Percentiles rank a stretch among this genome's conserved stretches.
Evolutionary conservation across 495 filamentous ascomycete species (phyloP).

Genomic region (Niebla homalea): DNA sequence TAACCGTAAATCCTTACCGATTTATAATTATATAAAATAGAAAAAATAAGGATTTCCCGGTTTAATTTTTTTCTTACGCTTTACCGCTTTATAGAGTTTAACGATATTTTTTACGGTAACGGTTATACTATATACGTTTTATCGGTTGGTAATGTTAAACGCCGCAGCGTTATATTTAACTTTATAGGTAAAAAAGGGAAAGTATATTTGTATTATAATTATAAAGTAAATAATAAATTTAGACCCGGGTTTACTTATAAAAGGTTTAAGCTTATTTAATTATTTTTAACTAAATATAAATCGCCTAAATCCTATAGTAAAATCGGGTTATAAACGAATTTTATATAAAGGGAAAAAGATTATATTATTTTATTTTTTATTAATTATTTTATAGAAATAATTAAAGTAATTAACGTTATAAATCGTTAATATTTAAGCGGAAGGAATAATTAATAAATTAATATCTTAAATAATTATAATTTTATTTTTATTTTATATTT

Average conservation of each 20-base stretch:
- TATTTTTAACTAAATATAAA: conserved; percentile 26
- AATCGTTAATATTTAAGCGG: conserved; percentile 19
- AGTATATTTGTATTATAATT: conserved; percentile 27
- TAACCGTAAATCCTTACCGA: conserved; percentile 27
- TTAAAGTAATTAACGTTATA: conserved; percentile 18
- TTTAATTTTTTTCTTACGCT: conserved; percentile 26
- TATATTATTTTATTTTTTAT: conserved; percentile 27
- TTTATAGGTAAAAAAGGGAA: conserved; percentile 28
- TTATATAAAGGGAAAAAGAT: background rate
- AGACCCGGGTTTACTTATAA: conserved; percentile 19
- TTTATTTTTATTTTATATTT: conserved; percentile 19
- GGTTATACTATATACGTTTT: conserved; percentile 29
- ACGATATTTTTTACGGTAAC: conserved; percentile 25
- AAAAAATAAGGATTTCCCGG: conserved; percentile 30
- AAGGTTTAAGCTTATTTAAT: conserved; percentile 24
- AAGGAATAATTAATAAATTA: conserved; percentile 22
- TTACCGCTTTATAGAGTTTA: conserved; percentile 22
- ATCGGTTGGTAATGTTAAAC: conserved; percentile 25
- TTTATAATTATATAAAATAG: conserved; percentile 28
- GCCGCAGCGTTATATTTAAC: conserved; percentile 23
- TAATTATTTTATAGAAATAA: conserved; percentile 24
- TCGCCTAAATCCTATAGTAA: conserved; percentile 22
- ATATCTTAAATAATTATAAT: conserved; percentile 27
- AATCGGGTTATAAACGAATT: conserved; percentile 19
- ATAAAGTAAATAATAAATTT: conserved; percentile 20